Percentiles rank a stretch among this genome's conserved stretches.
Conservation (phyloP, 1,284 basidiomycete genomes). For the Neonothopanus nambi region DNA sequence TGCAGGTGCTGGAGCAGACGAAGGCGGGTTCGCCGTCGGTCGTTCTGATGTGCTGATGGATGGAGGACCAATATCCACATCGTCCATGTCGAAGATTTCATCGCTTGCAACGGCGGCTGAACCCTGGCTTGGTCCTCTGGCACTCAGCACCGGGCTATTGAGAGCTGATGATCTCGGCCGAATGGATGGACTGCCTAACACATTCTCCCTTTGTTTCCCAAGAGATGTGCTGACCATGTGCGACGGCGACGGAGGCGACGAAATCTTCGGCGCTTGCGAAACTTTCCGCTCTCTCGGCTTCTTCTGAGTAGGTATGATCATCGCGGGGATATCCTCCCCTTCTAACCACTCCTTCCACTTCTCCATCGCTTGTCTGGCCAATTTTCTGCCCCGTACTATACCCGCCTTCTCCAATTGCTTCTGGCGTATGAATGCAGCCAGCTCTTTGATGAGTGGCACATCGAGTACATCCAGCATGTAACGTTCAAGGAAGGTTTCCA, state of each 20-base stretch:
- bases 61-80: slow-evolving; percentile 32
- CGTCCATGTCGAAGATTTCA: slow-evolving; percentile 70
- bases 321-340: slow-evolving; percentile 77
- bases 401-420: slow-evolving; percentile 73
- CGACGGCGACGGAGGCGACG: slow-evolving; percentile 39
- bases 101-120: slow-evolving; percentile 31
- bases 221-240: slow-evolving; percentile 26
- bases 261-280: slow-evolving; percentile 43
- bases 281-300: slow-evolving; percentile 34
- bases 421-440: slow-evolving; percentile 60
- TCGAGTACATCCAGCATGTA: slow-evolving; percentile 80
- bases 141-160: slow-evolving; percentile 8
- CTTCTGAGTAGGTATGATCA: slow-evolving; percentile 47
- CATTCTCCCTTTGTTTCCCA: slow-evolving; percentile 20
- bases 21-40: slow-evolving; percentile 4
- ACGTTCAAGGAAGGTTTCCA: slow-evolving; percentile 88
- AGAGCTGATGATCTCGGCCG: neutral
- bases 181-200: slow-evolving; percentile 9
- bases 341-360: slow-evolving; percentile 79
- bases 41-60: slow-evolving; percentile 1
- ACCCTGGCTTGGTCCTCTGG: slow-evolving; percentile 4
- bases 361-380: slow-evolving; percentile 62
- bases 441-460: slow-evolving; percentile 63
- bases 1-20: slow-evolving; percentile 5
- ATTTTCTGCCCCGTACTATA: slow-evolving; percentile 57